Base-by-base conservation (phyloP, 306 rosid species). In the Sechiopsis laciniata region DNA sequence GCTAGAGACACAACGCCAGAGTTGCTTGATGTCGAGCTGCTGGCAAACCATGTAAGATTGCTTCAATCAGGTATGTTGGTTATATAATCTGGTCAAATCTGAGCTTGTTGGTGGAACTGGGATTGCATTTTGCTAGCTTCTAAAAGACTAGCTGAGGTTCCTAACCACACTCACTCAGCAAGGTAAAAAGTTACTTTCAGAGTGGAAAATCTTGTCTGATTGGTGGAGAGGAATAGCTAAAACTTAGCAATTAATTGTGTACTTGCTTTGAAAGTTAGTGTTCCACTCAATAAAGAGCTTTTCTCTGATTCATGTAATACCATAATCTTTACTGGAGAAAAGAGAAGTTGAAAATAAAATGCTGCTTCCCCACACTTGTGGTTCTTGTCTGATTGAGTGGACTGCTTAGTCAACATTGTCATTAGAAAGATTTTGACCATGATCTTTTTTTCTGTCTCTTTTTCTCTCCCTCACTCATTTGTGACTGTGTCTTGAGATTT, bases 341-440 rank as follows among this genome's bases (percentile, higher is more conserved):
- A 70, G 74, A 70, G 20, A 70, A 66, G 16, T 66, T 66, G 55
- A 68, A 50, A 4, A 40, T 9, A 46, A 48, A 68, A 13, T 51
- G 24, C 9, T 61, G 77, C 71, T 74, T 52, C 59, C 71, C 79
- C 21, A 72, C 87, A 83, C 87, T 81, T 71, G 78, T 74, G 63
- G 46, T 29, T 55, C 42, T 72, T 24, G 75, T 81, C 74, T 78
- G 79, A 72, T 78, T 88, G 87, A 85, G 90, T 86, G 97, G 91
- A 86, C 70, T 80, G 76, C 79, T 74, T 78, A 85, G 95, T 92
- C 96, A 86, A 89, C 81, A 87, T 76, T 65, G 80, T 55, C 95
- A 89, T 86, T 55, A 84, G 87, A 86, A 87, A 82, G 72, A 82
- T 73, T 56, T 77, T 46, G 95, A 86, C 96, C 70, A 72, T 91